Percentiles rank a stretch among this genome's conserved stretches.
These are phyloP conservation scores for Fusarium sp. DNA, from an alignment of 2,329 filamentous ascomycete species.

Conservation along the genomic window DNA sequence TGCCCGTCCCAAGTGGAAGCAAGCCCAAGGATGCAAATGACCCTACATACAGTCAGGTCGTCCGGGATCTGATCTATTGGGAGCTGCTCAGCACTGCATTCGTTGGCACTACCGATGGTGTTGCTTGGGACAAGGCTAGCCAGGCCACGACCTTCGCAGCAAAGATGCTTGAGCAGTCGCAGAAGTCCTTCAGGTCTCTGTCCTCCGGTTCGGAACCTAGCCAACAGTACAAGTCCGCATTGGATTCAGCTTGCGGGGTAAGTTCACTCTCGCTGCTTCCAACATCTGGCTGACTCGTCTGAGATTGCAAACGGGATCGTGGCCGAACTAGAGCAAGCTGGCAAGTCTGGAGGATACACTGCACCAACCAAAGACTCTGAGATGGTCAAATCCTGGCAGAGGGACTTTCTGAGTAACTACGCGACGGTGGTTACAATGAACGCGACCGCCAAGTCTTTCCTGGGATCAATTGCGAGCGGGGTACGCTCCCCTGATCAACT, in stretches of 20 bases:
- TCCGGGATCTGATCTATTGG: not conserved
- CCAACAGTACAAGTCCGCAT: not conserved
- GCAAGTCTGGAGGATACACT: not conserved
- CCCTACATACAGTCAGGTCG: not conserved
- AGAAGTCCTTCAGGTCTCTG: not conserved
- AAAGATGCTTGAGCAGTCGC: not conserved
- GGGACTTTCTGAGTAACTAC: not conserved
- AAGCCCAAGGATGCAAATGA: not conserved
- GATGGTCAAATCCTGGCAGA: not conserved
- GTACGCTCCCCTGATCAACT: not conserved
- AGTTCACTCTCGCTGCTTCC: fast-evolving
- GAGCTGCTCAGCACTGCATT: not conserved
- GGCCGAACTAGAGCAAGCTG: not conserved
- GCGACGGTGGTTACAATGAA: not conserved
- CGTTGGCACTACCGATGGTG: not conserved
- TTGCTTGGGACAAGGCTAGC: not conserved
- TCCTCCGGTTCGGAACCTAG: not conserved
- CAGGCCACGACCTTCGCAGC: not conserved
- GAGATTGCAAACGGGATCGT: not conserved
- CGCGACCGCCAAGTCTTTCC: not conserved
- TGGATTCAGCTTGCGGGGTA: not conserved
- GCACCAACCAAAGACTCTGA: not conserved
- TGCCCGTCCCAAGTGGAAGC: not conserved
- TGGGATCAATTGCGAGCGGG: not conserved
- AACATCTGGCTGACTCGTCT: not conserved